These are phyloP conservation scores for Babesia bovis DNA, from an alignment of 169 alveolate species.

Conservation along the genomic window DNA sequence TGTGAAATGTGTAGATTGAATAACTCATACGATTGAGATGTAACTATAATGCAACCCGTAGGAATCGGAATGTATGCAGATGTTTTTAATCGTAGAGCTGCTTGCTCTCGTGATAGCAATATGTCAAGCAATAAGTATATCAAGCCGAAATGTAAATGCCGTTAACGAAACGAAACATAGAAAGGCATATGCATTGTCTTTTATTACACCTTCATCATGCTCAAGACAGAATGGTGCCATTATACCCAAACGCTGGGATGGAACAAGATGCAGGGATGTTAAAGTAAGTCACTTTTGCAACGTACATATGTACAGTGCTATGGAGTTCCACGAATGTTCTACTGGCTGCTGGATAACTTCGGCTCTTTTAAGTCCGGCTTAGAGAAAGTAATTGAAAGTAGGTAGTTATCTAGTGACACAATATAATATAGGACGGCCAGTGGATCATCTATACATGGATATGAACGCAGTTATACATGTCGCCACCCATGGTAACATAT, in stretches of 20 bases:
- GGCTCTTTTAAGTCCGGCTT: constrained; percentile 31
- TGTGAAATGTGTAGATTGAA: too few species aligned
- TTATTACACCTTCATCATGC: constrained; percentile 9
- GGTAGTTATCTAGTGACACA: not conserved
- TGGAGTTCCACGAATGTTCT: constrained; percentile 64
- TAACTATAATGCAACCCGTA: too few species aligned
- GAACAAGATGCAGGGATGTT: not conserved
- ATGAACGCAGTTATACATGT: constrained; percentile 65
- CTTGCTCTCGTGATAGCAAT: constrained; percentile 17
- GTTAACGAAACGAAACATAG: not conserved
- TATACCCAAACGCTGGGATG: not conserved
- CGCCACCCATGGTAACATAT: constrained; percentile 66
- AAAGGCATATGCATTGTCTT: not conserved
- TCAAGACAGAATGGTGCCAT: not conserved
- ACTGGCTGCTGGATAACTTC: constrained; percentile 61
- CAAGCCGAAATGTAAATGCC: not conserved
- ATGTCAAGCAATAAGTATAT: not conserved
- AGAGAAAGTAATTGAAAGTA: constrained; percentile 32
- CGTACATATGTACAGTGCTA: constrained; percentile 12
- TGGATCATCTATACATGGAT: constrained; percentile 63
- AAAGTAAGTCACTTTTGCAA: not conserved
- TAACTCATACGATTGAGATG: too few species aligned
- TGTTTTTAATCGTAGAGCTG: constrained; percentile 17
- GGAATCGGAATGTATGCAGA: constrained; percentile 10
- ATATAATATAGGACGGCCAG: constrained; percentile 15